Evolutionary conservation across 2,329 filamentous ascomycete species (phyloP), one percentile per base, ranked within the genome.

Genomic region (Aspergillus nomiae): DNA sequence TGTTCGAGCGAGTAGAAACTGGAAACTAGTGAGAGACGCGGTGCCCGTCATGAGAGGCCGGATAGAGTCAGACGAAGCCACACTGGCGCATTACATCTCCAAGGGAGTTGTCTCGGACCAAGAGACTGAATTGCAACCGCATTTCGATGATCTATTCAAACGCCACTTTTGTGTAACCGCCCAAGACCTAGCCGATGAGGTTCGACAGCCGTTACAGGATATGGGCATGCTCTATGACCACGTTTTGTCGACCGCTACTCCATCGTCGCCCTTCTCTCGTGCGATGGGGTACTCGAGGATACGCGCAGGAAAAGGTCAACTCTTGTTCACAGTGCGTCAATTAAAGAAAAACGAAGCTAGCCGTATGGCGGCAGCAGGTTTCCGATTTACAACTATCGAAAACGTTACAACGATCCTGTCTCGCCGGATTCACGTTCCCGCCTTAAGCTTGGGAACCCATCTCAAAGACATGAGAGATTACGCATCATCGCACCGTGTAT

Each of bases 111-210:
- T 69, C 1, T 70, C 69, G 34, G 71, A 77, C 36, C 70, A 72
- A 43, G 74, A 76, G 78, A 88, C 66, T 81, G 84, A 87, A 26
- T 80, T 87, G 14, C 86, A 90, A 58, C 82, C 87, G 12, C 85
- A 92, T 63, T 94, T 94, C 74, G 89, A 92, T 38, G 81, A 89
- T 19, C 83, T 94, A 1, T 93, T 96, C 74, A 88, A 92, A 28
- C 91, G 96, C 73, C 83, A 94, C 11, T 96, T 96, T 75, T 96
- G 92, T 71, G 83, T 92, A 11, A 90, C 92, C 2, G 92, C 92
- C 1, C 83, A 88, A 7, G 86, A 89, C n/a, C 84, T 96, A 9
- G 90, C 92, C 0, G 82, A 86, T 14, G 85, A 87, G 58, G 81
- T 94, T 65, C 86, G 87, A 63, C 85, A 86, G 48, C 83, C 85